phyloP scores from a whole-genome alignment of 2,329 filamentous ascomycete genomes.

The Alternaria arbusti region DNA sequence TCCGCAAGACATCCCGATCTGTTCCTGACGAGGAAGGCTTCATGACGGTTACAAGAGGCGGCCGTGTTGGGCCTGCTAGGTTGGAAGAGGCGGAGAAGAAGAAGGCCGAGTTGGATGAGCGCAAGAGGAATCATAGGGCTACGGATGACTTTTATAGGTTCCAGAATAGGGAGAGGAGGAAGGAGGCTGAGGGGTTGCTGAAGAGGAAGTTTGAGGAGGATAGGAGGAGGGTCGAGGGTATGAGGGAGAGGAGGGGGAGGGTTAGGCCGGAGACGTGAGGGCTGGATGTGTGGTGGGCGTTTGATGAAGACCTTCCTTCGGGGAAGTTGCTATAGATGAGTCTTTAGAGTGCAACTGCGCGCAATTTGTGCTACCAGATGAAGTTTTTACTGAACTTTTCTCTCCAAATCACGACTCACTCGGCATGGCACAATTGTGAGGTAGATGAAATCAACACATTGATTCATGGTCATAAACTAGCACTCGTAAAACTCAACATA shows the following conservation, averaged over 20 bases:
- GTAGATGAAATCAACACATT: neutral
- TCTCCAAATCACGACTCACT: neutral
- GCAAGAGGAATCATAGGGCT: conserved; percentile 63
- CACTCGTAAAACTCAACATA: neutral
- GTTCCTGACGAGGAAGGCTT: conserved; percentile 96
- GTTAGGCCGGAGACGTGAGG: conserved; percentile 35
- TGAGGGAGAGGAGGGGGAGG: conserved; percentile 67
- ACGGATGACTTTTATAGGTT: conserved; percentile 80
- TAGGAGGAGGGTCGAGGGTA: conserved; percentile 71
- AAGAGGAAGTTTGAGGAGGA: conserved; percentile 79
- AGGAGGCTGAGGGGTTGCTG: conserved; percentile 73
- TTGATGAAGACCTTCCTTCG: neutral
- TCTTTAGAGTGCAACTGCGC: neutral
- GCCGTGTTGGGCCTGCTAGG: conserved; percentile 71
- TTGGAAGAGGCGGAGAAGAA: conserved; percentile 69
- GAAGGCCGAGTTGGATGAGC: conserved; percentile 61
- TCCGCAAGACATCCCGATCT: conserved; percentile 70
- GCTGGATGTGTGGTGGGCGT: neutral
- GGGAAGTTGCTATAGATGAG: neutral
- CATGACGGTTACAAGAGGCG: conserved; percentile 84
- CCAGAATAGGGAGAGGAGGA: conserved; percentile 80
- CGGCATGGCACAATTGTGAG: neutral
- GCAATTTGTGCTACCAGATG: neutral
- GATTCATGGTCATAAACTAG: neutral
- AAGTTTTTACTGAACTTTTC: too few relatives aligned